phyloP scores from a whole-genome alignment of 2,329 filamentous ascomycete species.

The Tolypocladium ophioglossoides region DNA sequence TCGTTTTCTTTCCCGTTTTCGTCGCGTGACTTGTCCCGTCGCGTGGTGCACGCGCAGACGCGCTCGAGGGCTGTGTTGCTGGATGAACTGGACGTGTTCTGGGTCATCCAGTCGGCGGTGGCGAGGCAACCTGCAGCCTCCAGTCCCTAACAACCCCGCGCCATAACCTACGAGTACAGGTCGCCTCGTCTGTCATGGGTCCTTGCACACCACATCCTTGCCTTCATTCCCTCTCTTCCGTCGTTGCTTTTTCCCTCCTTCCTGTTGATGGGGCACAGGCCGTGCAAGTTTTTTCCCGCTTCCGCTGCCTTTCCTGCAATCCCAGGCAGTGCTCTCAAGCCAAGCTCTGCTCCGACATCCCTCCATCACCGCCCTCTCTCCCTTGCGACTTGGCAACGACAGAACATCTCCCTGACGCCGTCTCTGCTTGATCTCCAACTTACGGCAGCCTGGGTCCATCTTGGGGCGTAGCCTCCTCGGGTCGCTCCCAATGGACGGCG shows the following conservation, averaged over 20 bases:
- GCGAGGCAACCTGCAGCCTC: not conserved
- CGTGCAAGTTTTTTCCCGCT: not conserved
- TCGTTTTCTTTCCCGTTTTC: no score
- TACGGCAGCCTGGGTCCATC: not conserved
- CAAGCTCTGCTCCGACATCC: not conserved
- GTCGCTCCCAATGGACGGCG: conserved; percentile 31
- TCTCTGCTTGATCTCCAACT: not conserved
- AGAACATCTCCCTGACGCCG: not conserved
- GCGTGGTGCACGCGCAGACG: not conserved
- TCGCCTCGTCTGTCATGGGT: not conserved
- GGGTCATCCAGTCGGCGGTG: no score
- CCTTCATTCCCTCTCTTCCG: not conserved
- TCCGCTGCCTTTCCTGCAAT: not conserved
- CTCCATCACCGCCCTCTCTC: not conserved
- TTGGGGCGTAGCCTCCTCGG: conserved; percentile 6
- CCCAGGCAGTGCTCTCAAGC: not conserved
- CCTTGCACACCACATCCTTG: not conserved
- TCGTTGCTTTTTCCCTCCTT: not conserved
- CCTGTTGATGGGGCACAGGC: not conserved
- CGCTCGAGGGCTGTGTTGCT: not conserved
- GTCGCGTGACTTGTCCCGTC: not conserved
- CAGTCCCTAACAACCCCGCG: not conserved
- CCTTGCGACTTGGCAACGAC: not conserved
- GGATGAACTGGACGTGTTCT: not conserved
- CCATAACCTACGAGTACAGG: not conserved